phyloP scores from a whole-genome alignment of 345 rosid species.

The Erysimum cheiranthoides region DNA sequence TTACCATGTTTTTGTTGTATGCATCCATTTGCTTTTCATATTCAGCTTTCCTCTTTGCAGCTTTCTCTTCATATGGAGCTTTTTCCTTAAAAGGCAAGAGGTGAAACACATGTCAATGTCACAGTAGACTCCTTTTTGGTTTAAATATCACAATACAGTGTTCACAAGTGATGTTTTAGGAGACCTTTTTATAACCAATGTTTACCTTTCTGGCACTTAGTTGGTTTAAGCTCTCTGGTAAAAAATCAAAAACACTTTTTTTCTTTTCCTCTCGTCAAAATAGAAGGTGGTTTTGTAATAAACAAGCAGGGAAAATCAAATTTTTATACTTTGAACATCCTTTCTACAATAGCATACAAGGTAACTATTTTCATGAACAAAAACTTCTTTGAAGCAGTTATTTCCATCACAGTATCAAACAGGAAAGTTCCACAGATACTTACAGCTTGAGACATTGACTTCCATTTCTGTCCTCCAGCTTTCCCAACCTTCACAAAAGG shows the following conservation, averaged over 20 bases:
- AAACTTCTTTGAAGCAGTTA: not conserved
- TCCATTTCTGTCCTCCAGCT: constrained; percentile 86
- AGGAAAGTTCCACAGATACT: constrained; percentile 39
- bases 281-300: not conserved
- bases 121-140: not conserved
- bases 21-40: constrained; percentile 81
- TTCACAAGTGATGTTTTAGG: not conserved
- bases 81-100: constrained; percentile 56
- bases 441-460: constrained; percentile 73
- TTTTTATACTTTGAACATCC: not conserved
- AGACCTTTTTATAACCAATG: not conserved
- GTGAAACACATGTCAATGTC: constrained; percentile 33
- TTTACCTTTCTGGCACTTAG: not conserved
- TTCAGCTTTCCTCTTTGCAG: constrained; percentile 74
- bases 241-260: not conserved
- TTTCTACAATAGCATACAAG: not conserved
- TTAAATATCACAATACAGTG: not conserved
- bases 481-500: constrained; percentile 68
- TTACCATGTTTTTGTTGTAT: constrained; percentile 83
- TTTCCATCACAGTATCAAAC: not conserved
- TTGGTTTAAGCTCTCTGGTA: constrained; percentile 1
- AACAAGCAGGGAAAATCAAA: not conserved
- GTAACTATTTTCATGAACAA: not conserved
- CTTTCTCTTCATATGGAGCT: constrained; percentile 89
- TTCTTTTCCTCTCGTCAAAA: not conserved